Conservation (phyloP, 306 rosid genomes). For the Geum urbanum region DNA sequence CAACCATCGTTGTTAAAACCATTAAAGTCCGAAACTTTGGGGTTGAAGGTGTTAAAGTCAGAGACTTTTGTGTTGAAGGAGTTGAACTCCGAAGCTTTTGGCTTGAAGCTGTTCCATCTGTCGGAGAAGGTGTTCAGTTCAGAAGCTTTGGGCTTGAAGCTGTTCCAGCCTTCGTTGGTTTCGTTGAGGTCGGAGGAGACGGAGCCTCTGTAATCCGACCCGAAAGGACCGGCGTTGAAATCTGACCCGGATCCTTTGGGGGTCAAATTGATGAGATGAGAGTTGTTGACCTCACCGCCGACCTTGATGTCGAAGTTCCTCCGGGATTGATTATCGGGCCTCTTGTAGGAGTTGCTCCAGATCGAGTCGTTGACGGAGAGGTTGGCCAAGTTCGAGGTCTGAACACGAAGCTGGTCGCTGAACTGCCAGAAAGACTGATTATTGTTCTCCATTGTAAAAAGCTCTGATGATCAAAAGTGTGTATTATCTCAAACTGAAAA, state of each 20-base stretch:
- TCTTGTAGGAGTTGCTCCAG: slow-evolving; percentile 65
- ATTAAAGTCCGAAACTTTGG: slow-evolving; percentile 13
- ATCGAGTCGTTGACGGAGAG: slow-evolving; percentile 75
- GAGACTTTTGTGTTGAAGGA: background rate
- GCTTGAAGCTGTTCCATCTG: slow-evolving; percentile 26
- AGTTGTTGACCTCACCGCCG: slow-evolving; percentile 63
- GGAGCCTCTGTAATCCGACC: background rate
- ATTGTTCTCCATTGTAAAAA: slow-evolving; percentile 49
- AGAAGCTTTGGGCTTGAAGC: slow-evolving; percentile 32
- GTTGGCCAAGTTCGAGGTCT: slow-evolving; percentile 49
- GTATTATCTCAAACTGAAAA: background rate
- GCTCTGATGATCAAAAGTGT: background rate
- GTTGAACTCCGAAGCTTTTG: slow-evolving; percentile 16
- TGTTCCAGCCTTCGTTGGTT: background rate
- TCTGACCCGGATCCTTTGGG: slow-evolving; percentile 40
- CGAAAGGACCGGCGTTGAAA: slow-evolving; percentile 33
- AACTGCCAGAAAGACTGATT: slow-evolving; percentile 78
- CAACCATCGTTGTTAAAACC: slow-evolving; percentile 28
- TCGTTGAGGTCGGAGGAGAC: no score
- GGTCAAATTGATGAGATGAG: slow-evolving; percentile 16
- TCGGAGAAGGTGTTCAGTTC: slow-evolving; percentile 25
- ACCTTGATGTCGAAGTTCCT: slow-evolving; percentile 74
- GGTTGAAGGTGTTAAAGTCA: background rate
- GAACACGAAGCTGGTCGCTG: slow-evolving; percentile 78
- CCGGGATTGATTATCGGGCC: slow-evolving; percentile 42